phyloP scores from a whole-genome alignment of 306 rosid species.

The Pterocarpus macrocarpus region DNA sequence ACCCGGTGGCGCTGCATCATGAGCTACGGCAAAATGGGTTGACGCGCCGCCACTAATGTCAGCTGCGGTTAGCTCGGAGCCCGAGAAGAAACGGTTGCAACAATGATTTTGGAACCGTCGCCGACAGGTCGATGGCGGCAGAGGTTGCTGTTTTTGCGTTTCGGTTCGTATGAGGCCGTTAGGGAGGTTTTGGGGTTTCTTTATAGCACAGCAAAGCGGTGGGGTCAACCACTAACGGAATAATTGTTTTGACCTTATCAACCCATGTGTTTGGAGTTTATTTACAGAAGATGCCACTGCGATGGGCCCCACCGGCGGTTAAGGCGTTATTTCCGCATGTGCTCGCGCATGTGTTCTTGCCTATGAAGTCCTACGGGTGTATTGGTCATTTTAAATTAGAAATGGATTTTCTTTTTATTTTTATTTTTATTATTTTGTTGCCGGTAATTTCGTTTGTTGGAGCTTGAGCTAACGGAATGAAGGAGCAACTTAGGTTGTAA shows the following conservation, averaged over 20 bases:
- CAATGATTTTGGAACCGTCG: neutral
- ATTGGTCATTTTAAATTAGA: constrained; percentile 20
- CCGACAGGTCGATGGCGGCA: constrained; percentile 58
- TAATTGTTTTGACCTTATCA: constrained; percentile 4
- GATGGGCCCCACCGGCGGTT: constrained; percentile 63
- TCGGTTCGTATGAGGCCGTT: constrained; percentile 47
- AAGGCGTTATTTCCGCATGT: constrained; percentile 67
- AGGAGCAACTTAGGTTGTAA: neutral
- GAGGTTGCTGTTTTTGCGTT: constrained; percentile 6
- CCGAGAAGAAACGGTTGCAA: constrained; percentile 12
- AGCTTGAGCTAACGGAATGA: constrained; percentile 15
- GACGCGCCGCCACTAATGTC: constrained; percentile 30
- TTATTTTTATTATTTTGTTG: neutral
- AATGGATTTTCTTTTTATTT: neutral
- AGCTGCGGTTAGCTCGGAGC: constrained; percentile 29
- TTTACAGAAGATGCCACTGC: constrained; percentile 53
- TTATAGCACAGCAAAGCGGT: constrained; percentile 2
- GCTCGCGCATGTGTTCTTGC: constrained; percentile 29
- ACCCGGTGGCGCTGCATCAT: constrained; percentile 60
- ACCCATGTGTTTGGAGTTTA: constrained; percentile 38
- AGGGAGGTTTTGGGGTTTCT: constrained; percentile 20
- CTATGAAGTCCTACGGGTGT: constrained; percentile 35
- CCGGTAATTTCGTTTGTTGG: constrained; percentile 45
- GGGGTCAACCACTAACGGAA: neutral
- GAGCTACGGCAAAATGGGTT: neutral